Base-by-base conservation (phyloP, 441 rosid species). In the Croton setiger region DNA sequence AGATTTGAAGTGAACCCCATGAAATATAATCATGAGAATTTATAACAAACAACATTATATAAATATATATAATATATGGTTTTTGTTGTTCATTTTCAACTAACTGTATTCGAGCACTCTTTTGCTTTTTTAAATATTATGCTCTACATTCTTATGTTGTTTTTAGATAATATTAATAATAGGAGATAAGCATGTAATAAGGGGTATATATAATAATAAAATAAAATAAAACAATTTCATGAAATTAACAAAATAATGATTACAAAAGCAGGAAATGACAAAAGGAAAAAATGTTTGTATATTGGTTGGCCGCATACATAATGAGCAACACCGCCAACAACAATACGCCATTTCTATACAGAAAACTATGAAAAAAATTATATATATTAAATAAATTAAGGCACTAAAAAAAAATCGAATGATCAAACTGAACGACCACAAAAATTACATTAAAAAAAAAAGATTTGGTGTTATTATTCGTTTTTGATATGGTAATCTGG, bases 401-500 rank as follows among this genome's bases (percentile, higher is more conserved):
- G 47, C 47, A 43, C 47, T 43, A 0, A 45, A 1, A 11, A 44
- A 39, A 39, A 39, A 5, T 8, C 3, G 7, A 47, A 47, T 47
- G 52, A 48, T 17, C 4, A n/a, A 48, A 14, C 5, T 0, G 17
- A 14, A 6, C 9, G 10, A 39, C 7, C 10, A 39, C 1, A 6
- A 39, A 39, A 9, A 39, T 20, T 3, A 52, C 48, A 18, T 11
- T 20, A 17, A 27, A 21, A 12, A 20, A 2, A 12, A 33, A 43
- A 44, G 10, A 37, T 10, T 17, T n/a, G 15, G 27, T 71, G 68
- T 45, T 35, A 47, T 56, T 71, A 63, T 71, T 71, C 57, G 61
- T 44, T 18, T 63, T 49, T 49, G 60, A 72, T 66, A 65, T 20
- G 20, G 60, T 58, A 55, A 67, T 63, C 68, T 76, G 37, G 7